phyloP scores from a whole-genome alignment of 495 filamentous ascomycete species.

The Tuber melanosporum region DNA sequence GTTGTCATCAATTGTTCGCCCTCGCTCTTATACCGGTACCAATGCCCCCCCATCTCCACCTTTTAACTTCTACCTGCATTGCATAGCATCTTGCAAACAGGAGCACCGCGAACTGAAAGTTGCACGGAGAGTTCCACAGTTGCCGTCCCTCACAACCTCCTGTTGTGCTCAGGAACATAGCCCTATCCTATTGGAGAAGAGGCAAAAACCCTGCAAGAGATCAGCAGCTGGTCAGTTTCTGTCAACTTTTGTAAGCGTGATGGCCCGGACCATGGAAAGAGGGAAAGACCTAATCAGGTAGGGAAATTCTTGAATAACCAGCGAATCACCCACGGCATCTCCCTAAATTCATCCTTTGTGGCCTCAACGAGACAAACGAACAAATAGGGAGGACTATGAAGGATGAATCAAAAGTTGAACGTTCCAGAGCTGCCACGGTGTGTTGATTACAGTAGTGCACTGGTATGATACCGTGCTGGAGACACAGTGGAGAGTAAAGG shows the following conservation, averaged over 20 bases:
- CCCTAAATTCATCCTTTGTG: neutral
- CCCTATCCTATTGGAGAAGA: slow-evolving; percentile 5
- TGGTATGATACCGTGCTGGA: neutral
- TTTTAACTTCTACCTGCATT: neutral
- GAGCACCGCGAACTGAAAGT: neutral
- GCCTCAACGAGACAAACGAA: neutral
- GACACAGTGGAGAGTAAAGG: neutral
- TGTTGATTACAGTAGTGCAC: slow-evolving; percentile 13
- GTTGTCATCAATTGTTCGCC: neutral
- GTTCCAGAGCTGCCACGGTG: neutral
- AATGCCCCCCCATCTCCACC: neutral
- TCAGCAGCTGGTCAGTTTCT: slow-evolving; percentile 20
- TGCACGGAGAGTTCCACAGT: slow-evolving; percentile 26
- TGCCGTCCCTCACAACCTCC: slow-evolving; percentile 11
- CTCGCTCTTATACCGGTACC: neutral
- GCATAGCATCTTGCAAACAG: slow-evolving; percentile 1
- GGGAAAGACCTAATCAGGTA: slow-evolving; percentile 8
- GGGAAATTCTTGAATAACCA: slow-evolving; percentile 16
- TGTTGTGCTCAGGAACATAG: slow-evolving; percentile 12
- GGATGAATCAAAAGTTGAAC: neutral
- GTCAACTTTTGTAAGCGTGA: slow-evolving; percentile 22
- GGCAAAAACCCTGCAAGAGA: slow-evolving; percentile 21
- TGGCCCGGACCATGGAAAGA: slow-evolving; percentile 24
- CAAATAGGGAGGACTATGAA: neutral
- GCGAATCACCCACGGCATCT: slow-evolving; percentile 9